Conservation (phyloP, 768 basidiomycete genomes). For the Psilocybe cyanescens region DNA sequence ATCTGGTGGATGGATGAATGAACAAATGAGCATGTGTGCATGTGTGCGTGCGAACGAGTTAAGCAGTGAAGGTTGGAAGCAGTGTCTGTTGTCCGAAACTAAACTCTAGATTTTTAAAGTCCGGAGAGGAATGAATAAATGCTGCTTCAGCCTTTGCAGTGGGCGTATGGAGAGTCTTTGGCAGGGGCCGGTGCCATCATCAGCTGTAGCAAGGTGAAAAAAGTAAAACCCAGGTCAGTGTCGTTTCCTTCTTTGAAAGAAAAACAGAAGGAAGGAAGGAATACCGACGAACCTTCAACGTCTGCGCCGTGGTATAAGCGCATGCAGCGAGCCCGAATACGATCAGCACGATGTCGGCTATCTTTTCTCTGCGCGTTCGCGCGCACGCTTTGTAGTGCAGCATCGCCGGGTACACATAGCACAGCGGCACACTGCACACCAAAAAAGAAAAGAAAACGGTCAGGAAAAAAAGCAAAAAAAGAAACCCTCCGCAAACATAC, state of each 20-base stretch:
- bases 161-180: slow-evolving; percentile 39
- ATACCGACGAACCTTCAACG: slow-evolving; percentile 56
- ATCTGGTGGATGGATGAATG: no score
- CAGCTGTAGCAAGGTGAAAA: slow-evolving; percentile 41
- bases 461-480: no score
- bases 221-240: background rate
- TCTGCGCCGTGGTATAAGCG: slow-evolving; percentile 81
- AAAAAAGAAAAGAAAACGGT: no score
- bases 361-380: slow-evolving; percentile 65
- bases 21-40: no score
- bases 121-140: no score
- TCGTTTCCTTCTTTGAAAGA: no score
- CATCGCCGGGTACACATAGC: slow-evolving; percentile 94
- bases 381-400: slow-evolving; percentile 90
- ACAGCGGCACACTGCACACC: slow-evolving; percentile 77
- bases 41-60: no score
- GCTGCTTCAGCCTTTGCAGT: slow-evolving; percentile 24
- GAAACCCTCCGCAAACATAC: slow-evolving; percentile 63
- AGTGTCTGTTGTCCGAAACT: no score
- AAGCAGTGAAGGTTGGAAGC: no score
- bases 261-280: no score
- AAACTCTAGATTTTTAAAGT: no score
- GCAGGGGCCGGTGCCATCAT: slow-evolving; percentile 55
- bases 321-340: slow-evolving; percentile 75
- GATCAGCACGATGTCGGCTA: slow-evolving; percentile 72